These are phyloP conservation scores for Aspergillus bertholletiae DNA, from an alignment of 495 filamentous ascomycete species.

Conservation along the genomic window DNA sequence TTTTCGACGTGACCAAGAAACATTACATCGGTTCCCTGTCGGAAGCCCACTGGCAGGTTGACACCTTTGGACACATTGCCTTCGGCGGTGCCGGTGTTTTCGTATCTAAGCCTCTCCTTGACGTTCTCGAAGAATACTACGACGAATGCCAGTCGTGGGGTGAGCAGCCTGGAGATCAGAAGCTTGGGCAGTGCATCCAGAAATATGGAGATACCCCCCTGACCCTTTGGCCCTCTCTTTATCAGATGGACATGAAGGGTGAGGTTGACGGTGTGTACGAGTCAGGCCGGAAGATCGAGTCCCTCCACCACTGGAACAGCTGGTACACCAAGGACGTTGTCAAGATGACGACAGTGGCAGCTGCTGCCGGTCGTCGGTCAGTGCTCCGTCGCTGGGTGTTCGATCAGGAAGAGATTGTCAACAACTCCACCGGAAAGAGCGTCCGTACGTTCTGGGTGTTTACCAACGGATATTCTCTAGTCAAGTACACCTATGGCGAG, in stretches of 20 bases:
- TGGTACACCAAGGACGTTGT: slow-evolving; percentile 52
- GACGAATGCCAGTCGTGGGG: slow-evolving; percentile 52
- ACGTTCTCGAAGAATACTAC: slow-evolving; percentile 48
- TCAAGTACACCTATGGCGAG: slow-evolving; percentile 49
- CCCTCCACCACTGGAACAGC: slow-evolving; percentile 65
- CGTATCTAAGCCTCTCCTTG: slow-evolving; percentile 56
- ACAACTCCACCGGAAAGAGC: slow-evolving; percentile 35
- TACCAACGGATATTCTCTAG: slow-evolving; percentile 60
- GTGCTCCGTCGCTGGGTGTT: slow-evolving; percentile 62
- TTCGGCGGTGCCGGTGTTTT: slow-evolving; percentile 71
- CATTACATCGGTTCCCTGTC: slow-evolving; percentile 61
- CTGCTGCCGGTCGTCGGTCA: slow-evolving; percentile 56
- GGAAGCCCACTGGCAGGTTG: slow-evolving; percentile 58
- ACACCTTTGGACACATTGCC: slow-evolving; percentile 60
- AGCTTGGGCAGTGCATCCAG: slow-evolving; percentile 61
- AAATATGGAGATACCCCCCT: slow-evolving; percentile 51
- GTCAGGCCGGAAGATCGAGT: slow-evolving; percentile 52
- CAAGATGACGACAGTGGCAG: slow-evolving; percentile 54
- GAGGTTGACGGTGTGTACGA: slow-evolving; percentile 64
- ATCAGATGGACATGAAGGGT: slow-evolving; percentile 60
- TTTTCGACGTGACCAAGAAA: slow-evolving; percentile 50
- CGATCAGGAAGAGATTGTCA: slow-evolving; percentile 45
- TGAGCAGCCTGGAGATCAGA: slow-evolving; percentile 54
- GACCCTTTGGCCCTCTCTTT: slow-evolving; percentile 54
- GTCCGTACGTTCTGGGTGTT: slow-evolving; percentile 51